Conservation (phyloP, 768 basidiomycete genomes). For the Boletus rubropictus region DNA sequence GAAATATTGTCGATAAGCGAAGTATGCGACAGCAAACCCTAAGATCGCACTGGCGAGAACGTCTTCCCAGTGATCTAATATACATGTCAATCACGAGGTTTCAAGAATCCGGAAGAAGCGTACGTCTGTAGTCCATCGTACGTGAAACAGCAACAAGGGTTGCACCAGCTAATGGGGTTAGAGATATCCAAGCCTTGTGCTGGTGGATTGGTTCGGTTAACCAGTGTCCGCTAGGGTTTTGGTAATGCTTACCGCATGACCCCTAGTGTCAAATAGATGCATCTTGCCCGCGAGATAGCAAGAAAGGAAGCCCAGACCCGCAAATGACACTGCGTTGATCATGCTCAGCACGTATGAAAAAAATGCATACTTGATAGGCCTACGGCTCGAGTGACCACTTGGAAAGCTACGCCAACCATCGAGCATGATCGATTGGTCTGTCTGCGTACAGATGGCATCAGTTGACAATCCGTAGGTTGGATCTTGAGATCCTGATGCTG, state of each 20-base stretch:
- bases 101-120: constrained; percentile 4
- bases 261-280: constrained; percentile 80
- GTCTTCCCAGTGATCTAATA: constrained; percentile 86
- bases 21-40: constrained; percentile 66
- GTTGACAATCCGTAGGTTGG: constrained; percentile 67
- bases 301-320: constrained; percentile 83
- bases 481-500: constrained; percentile 56
- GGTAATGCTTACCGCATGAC: constrained; percentile 50
- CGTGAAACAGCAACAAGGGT: constrained; percentile 76
- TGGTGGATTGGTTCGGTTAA: constrained; percentile 20
- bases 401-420: constrained; percentile 94
- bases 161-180: constrained; percentile 74
- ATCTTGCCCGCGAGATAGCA: constrained; percentile 91
- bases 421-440: constrained; percentile 47
- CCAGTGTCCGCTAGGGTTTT: not conserved
- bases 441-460: constrained; percentile 76
- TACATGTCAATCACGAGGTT: constrained; percentile 3
- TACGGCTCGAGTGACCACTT: constrained; percentile 86
- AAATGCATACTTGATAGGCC: constrained; percentile 20
- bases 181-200: constrained; percentile 79
- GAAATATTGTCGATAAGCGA: constrained; percentile 81
- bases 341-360: constrained; percentile 1
- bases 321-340: constrained; percentile 68
- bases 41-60: constrained; percentile 74
- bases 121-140: constrained; percentile 89